A percentile compares a stretch with the other conserved stretches of the same genome.
Evolutionary conservation across 106 monocot genomes (phyloP).

Genomic region (Phalaenopsis aphrodite): DNA sequence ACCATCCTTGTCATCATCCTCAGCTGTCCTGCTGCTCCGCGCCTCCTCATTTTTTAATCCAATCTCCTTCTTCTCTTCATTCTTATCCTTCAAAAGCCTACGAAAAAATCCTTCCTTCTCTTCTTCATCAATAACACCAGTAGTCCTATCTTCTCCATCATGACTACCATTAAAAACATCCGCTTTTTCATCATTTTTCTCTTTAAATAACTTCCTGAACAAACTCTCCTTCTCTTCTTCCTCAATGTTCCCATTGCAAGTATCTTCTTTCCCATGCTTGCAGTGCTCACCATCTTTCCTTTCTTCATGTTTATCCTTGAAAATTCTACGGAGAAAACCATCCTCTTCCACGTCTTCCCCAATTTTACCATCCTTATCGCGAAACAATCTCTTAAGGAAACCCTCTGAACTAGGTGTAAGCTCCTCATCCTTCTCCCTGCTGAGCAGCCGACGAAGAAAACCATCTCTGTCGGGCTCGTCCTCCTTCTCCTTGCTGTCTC

Average conservation of each 20-base stretch:
- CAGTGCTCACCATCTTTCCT: conserved; percentile 23
- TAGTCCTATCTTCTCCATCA: conserved; percentile 26
- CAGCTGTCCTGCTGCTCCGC: conserved; percentile 14
- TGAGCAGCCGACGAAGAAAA: conserved; percentile 31
- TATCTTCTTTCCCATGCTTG: conserved; percentile 28
- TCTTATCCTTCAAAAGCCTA: conserved; percentile 51
- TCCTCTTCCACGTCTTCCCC: conserved; percentile 54
- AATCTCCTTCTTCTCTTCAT: conserved; percentile 36
- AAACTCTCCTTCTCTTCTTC: conserved; percentile 67
- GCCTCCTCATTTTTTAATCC: conserved; percentile 31
- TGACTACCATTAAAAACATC: conserved; percentile 33
- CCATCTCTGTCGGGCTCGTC: conserved; percentile 28
- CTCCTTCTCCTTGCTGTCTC: conserved; percentile 50
- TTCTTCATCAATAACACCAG: conserved; percentile 34
- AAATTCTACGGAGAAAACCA: conserved; percentile 45
- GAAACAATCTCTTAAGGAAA: conserved; percentile 61
- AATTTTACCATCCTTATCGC: conserved; percentile 64
- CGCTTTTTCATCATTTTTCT: conserved; percentile 70
- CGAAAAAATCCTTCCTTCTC: conserved; percentile 48
- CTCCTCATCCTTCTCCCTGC: conserved; percentile 36
- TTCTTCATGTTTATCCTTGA: conserved; percentile 57
- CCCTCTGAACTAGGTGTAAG: conserved; percentile 46
- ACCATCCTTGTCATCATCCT: conserved; percentile 53
- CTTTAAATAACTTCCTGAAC: conserved; percentile 73
- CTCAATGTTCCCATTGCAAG: conserved; percentile 27